These are phyloP conservation scores for Pogostemon cablin DNA, from an alignment of 257 asterid species.

Conservation along the genomic window DNA sequence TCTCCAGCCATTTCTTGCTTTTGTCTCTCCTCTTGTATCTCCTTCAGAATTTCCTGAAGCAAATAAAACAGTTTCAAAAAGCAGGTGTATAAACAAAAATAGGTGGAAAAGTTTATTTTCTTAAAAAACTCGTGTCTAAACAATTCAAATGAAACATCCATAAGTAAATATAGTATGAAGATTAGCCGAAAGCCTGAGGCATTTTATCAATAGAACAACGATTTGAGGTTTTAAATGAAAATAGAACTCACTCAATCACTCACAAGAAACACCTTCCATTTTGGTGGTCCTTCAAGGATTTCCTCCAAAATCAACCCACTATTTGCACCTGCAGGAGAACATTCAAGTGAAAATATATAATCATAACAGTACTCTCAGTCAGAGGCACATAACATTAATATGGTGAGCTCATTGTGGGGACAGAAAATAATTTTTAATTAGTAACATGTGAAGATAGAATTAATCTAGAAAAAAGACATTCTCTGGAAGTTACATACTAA, in stretches of 20 bases:
- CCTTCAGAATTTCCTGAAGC: too few relatives aligned
- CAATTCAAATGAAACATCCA: not conserved
- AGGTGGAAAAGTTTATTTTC: too few relatives aligned
- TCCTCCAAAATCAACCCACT: constrained; percentile 68
- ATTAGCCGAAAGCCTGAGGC: constrained; percentile 19
- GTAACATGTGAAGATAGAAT: constrained; percentile 24
- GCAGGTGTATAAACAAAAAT: too few relatives aligned
- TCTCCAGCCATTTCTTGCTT: too few relatives aligned
- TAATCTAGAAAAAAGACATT: constrained; percentile 25
- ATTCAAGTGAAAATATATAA: constrained; percentile 29
- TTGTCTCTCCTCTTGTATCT: too few relatives aligned
- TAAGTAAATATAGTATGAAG: constrained; percentile 6
- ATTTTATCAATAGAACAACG: constrained; percentile 17
- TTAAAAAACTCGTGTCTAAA: not conserved
- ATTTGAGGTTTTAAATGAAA: constrained; percentile 33
- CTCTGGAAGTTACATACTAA: constrained; percentile 15
- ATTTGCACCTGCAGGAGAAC: constrained; percentile 53
- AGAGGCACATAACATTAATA: constrained; percentile 18
- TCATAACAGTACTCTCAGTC: constrained; percentile 10
- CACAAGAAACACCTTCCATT: constrained; percentile 99
- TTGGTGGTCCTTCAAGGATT: constrained; percentile 89
- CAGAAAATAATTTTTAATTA: constrained; percentile 15
- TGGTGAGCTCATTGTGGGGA: not conserved
- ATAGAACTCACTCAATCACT: constrained; percentile 87
- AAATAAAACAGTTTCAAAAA: too few relatives aligned